A percentile compares a stretch with the other conserved stretches of the same genome.
phyloP scores from a whole-genome alignment of 192 early-diverging fungal genomes.

The Coemansia sp. region DNA sequence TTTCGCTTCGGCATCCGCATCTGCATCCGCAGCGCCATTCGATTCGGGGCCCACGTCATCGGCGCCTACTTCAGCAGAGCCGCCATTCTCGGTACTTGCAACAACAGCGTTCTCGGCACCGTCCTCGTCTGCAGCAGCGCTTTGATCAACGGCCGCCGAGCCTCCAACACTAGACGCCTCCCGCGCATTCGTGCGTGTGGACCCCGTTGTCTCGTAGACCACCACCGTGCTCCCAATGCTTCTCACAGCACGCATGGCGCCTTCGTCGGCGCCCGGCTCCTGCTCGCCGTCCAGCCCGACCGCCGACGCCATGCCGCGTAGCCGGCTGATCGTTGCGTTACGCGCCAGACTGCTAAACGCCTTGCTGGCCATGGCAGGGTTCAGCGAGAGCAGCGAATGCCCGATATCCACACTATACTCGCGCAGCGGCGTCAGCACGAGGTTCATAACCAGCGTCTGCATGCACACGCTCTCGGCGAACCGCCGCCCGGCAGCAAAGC shows the following conservation, averaged over 20 bases:
- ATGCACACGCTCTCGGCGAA: constrained; percentile 22
- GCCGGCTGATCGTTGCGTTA: neutral
- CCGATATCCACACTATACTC: constrained; percentile 31
- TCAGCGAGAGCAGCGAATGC: constrained; percentile 11
- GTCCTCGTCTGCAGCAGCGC: neutral
- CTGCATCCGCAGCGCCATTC: neutral
- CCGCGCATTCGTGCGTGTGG: constrained; percentile 8
- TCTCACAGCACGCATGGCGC: too few species aligned
- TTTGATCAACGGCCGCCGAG: neutral
- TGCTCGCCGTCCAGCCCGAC: constrained; percentile 17
- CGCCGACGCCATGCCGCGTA: constrained; percentile 18
- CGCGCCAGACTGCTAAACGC: neutral
- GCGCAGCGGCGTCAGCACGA: constrained; percentile 32
- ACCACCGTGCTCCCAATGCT: constrained; percentile 12
- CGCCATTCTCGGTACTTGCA: too few species aligned
- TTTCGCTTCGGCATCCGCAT: neutral
- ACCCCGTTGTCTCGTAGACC: constrained; percentile 30
- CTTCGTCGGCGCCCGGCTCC: neutral
- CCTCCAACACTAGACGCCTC: neutral
- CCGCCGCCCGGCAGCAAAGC: neutral
- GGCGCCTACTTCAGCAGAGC: too few species aligned
- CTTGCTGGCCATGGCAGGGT: neutral
- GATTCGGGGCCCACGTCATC: too few species aligned
- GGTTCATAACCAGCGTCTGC: constrained; percentile 32
- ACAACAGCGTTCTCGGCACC: neutral